Conservation (phyloP, 1,139 yeast genomes). For the Trichomonascaceae sp. region DNA sequence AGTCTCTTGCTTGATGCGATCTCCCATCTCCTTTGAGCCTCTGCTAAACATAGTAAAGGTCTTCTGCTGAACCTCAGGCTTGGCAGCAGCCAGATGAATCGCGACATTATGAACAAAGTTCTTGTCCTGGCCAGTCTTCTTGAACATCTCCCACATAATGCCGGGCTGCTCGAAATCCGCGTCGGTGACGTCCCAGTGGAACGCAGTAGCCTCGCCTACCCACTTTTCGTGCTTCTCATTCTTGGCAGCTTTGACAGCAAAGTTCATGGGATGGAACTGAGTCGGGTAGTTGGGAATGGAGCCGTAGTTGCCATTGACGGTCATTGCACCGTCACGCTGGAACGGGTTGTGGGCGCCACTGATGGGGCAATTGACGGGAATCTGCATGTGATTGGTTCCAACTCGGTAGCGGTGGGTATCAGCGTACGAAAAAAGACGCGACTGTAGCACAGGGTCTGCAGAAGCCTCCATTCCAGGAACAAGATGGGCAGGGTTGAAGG, state of each 20-base stretch:
- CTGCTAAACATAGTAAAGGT: conserved; percentile 63
- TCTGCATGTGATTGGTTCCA: conserved; percentile 54
- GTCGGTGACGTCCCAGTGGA: conserved; percentile 60
- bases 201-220: conserved; percentile 76
- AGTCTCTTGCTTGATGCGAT: conserved; percentile 1
- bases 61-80: conserved; percentile 60
- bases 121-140: conserved; percentile 50
- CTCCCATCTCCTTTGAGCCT: conserved; percentile 30
- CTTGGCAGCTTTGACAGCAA: conserved; percentile 23
- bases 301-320: conserved; percentile 64
- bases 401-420: conserved; percentile 63
- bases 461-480: conserved; percentile 74
- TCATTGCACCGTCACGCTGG: conserved; percentile 78
- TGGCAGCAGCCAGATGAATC: conserved; percentile 54
- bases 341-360: conserved; percentile 22
- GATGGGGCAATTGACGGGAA: conserved; percentile 48
- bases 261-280: conserved; percentile 36
- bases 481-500: conserved; percentile 68
- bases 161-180: conserved; percentile 61
- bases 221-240: conserved; percentile 69
- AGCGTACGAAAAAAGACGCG: conserved; percentile 69
- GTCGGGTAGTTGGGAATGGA: conserved; percentile 50
- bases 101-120: conserved; percentile 74
- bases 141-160: conserved; percentile 54
- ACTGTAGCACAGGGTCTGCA: conserved; percentile 75